Base-by-base conservation (phyloP, 371 early-diverging fungal species). In the Phascolomyces articulosus region DNA sequence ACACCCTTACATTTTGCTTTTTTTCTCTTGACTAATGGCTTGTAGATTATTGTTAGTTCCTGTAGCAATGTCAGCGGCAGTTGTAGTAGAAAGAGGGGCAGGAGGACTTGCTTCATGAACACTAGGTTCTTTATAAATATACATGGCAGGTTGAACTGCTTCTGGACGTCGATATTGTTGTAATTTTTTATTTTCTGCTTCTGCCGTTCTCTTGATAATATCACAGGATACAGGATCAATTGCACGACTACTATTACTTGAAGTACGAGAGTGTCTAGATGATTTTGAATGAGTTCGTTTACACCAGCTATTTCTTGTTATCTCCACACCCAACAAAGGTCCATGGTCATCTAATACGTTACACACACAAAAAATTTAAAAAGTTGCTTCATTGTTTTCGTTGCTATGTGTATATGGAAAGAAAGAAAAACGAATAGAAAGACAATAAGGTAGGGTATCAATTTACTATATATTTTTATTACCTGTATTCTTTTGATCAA, bases 91-190 rank as follows among this genome's bases (percentile, higher is more conserved):
- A n/a, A n/a, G n/a, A n/a, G n/a, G n/a, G n/a, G n/a, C n/a, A n/a
- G n/a, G n/a, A n/a, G n/a, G n/a, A 34, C 34, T 34, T 55, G 27
- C 13, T 10, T 38, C 29, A 21, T 23, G 0, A 31, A n/a, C 21
- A 23, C 24, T 58, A 21, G 41, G 24, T 23, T 58, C 59, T 24
- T 44, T 44, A 24, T 58, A 58, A 44, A 58, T 44, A 23, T 58
- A 58, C 40, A 58, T 44, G 13, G 44, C 41, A 26, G 59, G 59
- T 21, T 27, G 44, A 26, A 58, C 44, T 6, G 41, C 20, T 16
- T 58, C 59, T 20, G 59, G 59, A 15, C 56, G 56, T 29, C 56
- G 56, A 56, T 29, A 56, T 15, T 29, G 27, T 24, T 16, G 31
- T 31, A 4, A 20, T 29, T 15, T 24, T 18, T 31, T n/a, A 13